A percentile compares a stretch with the other conserved stretches of the same genome.
These are phyloP conservation scores for Sarcodon sp. DNA, from an alignment of 768 basidiomycete species.

Conservation along the genomic window DNA sequence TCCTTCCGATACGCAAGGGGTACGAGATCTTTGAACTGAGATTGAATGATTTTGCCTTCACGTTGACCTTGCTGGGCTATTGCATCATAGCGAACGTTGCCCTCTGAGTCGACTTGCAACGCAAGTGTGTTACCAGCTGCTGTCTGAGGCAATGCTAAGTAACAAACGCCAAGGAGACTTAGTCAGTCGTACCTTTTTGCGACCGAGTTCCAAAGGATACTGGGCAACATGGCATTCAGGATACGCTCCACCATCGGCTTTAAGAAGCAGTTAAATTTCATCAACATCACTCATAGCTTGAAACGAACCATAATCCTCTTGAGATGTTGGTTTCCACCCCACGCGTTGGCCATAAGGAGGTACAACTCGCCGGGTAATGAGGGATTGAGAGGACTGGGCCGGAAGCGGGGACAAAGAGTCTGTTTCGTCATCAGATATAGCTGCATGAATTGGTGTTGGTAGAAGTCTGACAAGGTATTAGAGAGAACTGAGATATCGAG, in stretches of 20 bases:
- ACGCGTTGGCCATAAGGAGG: conserved; percentile 81
- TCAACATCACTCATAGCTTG: conserved; percentile 4
- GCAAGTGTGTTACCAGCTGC: conserved; percentile 91
- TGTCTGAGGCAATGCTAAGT: conserved; percentile 31
- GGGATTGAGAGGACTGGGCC: conserved; percentile 20
- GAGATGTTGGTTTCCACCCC: conserved; percentile 77
- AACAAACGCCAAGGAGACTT: background rate
- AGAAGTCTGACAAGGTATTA: conserved; percentile 35
- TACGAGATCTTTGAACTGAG: conserved; percentile 96
- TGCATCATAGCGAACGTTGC: conserved; percentile 93
- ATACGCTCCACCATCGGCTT: conserved; percentile 77
- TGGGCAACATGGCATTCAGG: conserved; percentile 97
- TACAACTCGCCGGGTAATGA: conserved; percentile 39
- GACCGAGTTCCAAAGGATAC: conserved; percentile 91
- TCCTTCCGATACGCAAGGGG: conserved; percentile 86
- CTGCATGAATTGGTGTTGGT: conserved; percentile 48
- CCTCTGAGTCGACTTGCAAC: conserved; percentile 92
- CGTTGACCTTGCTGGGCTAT: conserved; percentile 95
- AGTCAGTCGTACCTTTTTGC: conserved; percentile 64
- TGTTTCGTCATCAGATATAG: conserved; percentile 49
- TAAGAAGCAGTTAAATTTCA: conserved; percentile 4
- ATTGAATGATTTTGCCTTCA: conserved; percentile 75
- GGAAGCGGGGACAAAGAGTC: conserved; percentile 20
- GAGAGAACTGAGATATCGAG: conserved; percentile 3
- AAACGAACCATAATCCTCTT: conserved; percentile 70